Base-by-base conservation (phyloP, 139 green algal species). In the Chlamydomonas sp. region DNA sequence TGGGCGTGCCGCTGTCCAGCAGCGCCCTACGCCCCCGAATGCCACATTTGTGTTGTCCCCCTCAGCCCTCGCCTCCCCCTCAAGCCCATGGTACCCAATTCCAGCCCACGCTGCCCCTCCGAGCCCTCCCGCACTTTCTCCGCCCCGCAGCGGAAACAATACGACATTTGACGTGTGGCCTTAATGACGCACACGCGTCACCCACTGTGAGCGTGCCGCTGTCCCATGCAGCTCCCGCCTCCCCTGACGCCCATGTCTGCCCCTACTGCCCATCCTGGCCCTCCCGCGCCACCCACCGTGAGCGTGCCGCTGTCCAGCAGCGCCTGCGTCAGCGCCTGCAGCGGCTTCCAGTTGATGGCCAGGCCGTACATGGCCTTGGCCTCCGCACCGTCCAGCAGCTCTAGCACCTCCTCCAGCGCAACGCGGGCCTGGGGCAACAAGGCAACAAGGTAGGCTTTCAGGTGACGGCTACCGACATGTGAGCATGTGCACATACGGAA, bases 321-420 rank as follows among this genome's bases (percentile, higher is more conserved):
- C 63, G 88, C 90, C 60, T 93, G 73, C 4, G 79, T 82, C 68
- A 95, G 81, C 59, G 93, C 93, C 80, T 94, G 61, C 61, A 98
- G 84, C 76, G 96, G 90, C 78, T 92, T 90, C 88, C 96, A 99
- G 94, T 99, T 99, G 85, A 93, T 88, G 16, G 92, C 95, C 77
- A 99, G 91, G 3, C 94, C 96, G 87, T 96, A 98, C 79, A 94
- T 95, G 0, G 96, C 96, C 93, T 99, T 99, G n/a, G 95, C 95
- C 91, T 98, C 96, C 8, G 96, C 96, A 0, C 89, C 95, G 66
- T 97, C 95, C 66, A 98, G 74, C 69, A 98, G 87, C 88, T 97
- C 95, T 16, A 93, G 76, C 77, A 94, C 91, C 73, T 96, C 94
- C 1, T 90, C 76, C 78, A 96, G 74, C 1, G 93, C 95, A 17